Evolutionary conservation across 495 filamentous ascomycete genomes (phyloP).

Genomic region (Tuber calosporum): DNA sequence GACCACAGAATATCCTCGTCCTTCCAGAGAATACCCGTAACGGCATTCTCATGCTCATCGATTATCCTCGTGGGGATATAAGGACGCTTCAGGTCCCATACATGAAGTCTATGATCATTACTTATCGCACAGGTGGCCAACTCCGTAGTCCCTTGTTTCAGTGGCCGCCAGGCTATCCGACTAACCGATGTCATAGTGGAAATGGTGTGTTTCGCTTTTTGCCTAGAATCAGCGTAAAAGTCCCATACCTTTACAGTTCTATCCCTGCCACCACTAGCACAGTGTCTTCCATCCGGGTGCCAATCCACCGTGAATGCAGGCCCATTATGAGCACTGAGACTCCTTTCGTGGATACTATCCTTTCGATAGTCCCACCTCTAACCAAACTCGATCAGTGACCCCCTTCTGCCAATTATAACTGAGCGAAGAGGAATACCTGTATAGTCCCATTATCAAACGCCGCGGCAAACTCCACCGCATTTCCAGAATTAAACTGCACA

Average conservation of each 20-base stretch:
- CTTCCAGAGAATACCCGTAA: slow-evolving; percentile 80
- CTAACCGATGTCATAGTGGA: slow-evolving; percentile 58
- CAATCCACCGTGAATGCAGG: slow-evolving; percentile 79
- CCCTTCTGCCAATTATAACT: not conserved
- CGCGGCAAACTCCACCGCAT: slow-evolving; percentile 79
- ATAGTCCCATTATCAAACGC: slow-evolving; percentile 64
- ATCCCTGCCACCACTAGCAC: slow-evolving; percentile 69
- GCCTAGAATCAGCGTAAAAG: slow-evolving; percentile 69
- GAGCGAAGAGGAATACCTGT: slow-evolving; percentile 25
- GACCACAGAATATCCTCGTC: slow-evolving; percentile 88
- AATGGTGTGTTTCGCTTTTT: slow-evolving; percentile 63
- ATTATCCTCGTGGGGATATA: slow-evolving; percentile 82
- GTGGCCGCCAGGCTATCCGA: slow-evolving; percentile 79
- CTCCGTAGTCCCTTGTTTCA: slow-evolving; percentile 52
- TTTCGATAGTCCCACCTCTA: slow-evolving; percentile 65
- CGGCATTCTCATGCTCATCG: slow-evolving; percentile 61
- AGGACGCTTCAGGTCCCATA: slow-evolving; percentile 88
- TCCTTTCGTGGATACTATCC: slow-evolving; percentile 53
- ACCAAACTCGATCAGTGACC: slow-evolving; percentile 43
- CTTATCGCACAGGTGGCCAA: slow-evolving; percentile 61
- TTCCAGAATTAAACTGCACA: slow-evolving; percentile 45
- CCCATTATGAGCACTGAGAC: slow-evolving; percentile 76
- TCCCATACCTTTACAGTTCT: slow-evolving; percentile 88
- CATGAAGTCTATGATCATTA: slow-evolving; percentile 63
- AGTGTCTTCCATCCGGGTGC: slow-evolving; percentile 90